Conservation (phyloP, 768 basidiomycete species). For the Phaffia australis region DNA sequence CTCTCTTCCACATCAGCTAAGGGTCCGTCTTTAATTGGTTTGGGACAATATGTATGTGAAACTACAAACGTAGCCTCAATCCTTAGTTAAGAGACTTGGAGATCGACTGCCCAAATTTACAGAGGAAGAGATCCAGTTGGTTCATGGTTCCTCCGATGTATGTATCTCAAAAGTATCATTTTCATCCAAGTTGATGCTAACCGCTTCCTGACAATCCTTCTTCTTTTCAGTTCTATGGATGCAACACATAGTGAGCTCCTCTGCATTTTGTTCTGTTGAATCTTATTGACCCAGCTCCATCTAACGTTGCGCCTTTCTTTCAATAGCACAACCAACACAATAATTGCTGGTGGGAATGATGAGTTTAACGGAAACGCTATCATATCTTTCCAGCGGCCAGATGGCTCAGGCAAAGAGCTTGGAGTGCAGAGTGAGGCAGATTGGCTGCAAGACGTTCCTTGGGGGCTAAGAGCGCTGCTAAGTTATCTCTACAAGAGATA, state of each 20-base stretch:
- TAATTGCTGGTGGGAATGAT: conserved; percentile 30
- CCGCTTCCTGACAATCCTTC: neutral
- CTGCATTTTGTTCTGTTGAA: neutral
- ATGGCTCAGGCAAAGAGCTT: conserved; percentile 28
- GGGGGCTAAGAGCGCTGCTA: conserved; percentile 42
- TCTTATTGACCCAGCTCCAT: neutral
- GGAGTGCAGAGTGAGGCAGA: conserved; percentile 14
- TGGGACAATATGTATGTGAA: too few relatives aligned
- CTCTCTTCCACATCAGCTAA: too few relatives aligned
- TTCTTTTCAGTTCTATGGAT: conserved; percentile 31
- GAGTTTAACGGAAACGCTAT: conserved; percentile 29
- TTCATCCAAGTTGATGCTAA: neutral
- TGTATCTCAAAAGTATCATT: conserved; percentile 24
- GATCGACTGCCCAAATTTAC: conserved; percentile 35
- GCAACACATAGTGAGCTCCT: conserved; percentile 22
- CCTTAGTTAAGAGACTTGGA: conserved; percentile 31
- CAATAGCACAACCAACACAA: conserved; percentile 31
- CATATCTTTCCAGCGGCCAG: conserved; percentile 27
- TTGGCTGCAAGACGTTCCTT: conserved; percentile 26
- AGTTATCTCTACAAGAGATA: conserved; percentile 54
- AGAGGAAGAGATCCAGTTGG: conserved; percentile 31
- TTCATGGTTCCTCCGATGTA: conserved; percentile 35
- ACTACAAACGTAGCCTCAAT: too few relatives aligned
- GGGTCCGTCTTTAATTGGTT: too few relatives aligned
- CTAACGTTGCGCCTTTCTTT: neutral